Evolutionary conservation across 352 stramenopile genomes (phyloP).

Genomic region (Globisporangium viniferum): DNA sequence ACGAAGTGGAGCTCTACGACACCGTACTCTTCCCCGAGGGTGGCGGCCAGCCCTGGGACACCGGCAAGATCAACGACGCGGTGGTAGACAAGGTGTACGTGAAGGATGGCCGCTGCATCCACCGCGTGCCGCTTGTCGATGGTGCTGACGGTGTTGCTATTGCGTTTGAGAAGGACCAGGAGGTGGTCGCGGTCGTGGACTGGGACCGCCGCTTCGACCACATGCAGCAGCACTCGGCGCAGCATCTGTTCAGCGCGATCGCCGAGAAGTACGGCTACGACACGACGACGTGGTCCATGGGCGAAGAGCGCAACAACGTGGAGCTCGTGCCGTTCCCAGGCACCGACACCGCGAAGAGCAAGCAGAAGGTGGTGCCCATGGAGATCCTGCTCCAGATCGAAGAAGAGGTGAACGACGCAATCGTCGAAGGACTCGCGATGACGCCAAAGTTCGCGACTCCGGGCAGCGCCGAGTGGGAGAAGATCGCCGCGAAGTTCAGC

Average conservation of each 20-base stretch:
- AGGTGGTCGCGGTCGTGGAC: slow-evolving; percentile 59
- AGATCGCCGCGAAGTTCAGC: slow-evolving; percentile 60
- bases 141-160: slow-evolving; percentile 10
- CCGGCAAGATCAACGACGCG: slow-evolving; percentile 45
- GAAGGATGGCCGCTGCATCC: slow-evolving; percentile 62
- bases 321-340: slow-evolving; percentile 55
- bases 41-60: slow-evolving; percentile 85
- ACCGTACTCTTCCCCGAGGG: slow-evolving; percentile 87
- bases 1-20: slow-evolving; percentile 28
- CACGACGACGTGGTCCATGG: slow-evolving; percentile 80
- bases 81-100: slow-evolving; percentile 60
- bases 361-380: slow-evolving; percentile 30
- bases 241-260: slow-evolving; percentile 87
- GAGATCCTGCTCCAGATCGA: slow-evolving; percentile 60
- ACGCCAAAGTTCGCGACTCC: slow-evolving; percentile 48
- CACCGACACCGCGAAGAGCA: slow-evolving; percentile 12
- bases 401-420: slow-evolving; percentile 69
- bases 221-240: slow-evolving; percentile 89
- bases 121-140: slow-evolving; percentile 33
- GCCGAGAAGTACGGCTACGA: slow-evolving; percentile 69
- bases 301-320: slow-evolving; percentile 72
- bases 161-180: slow-evolving; percentile 38
- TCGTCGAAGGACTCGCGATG: slow-evolving; percentile 56
- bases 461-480: slow-evolving; percentile 52
- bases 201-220: slow-evolving; percentile 82